Evolutionary conservation across 768 basidiomycete species (phyloP).

Genomic region (Mycena floridula): DNA sequence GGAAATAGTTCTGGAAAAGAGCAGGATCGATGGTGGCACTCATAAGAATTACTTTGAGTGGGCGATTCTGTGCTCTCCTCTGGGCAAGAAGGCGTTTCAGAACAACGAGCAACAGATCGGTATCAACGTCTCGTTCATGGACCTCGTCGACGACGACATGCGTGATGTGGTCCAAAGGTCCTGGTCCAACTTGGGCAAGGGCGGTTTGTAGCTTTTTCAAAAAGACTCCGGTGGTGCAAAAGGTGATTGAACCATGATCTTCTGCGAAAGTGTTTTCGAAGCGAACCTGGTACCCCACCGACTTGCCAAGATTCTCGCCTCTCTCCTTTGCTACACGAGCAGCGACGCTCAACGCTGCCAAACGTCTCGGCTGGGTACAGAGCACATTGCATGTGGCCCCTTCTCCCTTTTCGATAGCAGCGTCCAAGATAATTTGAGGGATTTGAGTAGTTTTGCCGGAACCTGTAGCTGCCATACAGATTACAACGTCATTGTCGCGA

Average conservation of each 20-base stretch:
- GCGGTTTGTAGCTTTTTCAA: constrained; percentile 79
- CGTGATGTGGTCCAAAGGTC: constrained; percentile 67
- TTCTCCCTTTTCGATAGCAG: constrained; percentile 68
- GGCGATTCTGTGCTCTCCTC: constrained; percentile 59
- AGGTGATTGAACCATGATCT: constrained; percentile 79
- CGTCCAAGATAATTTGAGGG: constrained; percentile 87
- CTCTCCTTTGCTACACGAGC: constrained; percentile 88
- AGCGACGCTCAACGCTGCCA: constrained; percentile 90
- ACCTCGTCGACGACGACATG: constrained; percentile 95
- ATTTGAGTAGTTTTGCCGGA: constrained; percentile 95
- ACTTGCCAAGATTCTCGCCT: constrained; percentile 60
- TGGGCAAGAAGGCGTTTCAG: constrained; percentile 78
- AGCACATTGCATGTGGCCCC: constrained; percentile 85
- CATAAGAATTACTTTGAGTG: constrained; percentile 88
- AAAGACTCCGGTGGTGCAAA: constrained; percentile 91
- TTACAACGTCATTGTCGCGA: constrained; percentile 72
- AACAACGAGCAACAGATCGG: constrained; percentile 83
- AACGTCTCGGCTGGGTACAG: constrained; percentile 88
- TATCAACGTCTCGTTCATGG: constrained; percentile 93
- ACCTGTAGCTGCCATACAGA: constrained; percentile 86
- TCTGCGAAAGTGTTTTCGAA: constrained; percentile 81
- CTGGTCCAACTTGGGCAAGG: constrained; percentile 36
- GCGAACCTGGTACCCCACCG: constrained; percentile 88
- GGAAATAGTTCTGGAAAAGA: constrained; percentile 87
- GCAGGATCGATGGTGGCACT: constrained; percentile 92